Conservation (phyloP, 2,329 filamentous ascomycete species). For the Coniochaeta sp. region DNA sequence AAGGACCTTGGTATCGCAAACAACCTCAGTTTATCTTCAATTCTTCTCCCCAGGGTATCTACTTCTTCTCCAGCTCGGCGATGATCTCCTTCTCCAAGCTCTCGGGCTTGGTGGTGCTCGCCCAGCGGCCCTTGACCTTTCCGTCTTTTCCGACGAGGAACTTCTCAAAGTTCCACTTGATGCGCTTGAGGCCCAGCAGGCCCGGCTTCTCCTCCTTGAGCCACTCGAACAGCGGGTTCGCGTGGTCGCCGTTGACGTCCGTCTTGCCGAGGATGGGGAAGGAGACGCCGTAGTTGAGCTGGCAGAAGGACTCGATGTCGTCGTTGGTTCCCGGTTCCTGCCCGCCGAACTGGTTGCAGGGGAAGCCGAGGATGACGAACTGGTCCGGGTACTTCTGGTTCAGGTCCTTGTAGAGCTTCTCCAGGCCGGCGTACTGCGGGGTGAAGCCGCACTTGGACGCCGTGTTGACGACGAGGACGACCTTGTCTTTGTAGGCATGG, state of each 20-base stretch:
- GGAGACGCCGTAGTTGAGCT: conserved; percentile 85
- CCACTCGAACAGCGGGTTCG: conserved; percentile 75
- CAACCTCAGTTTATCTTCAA: neutral
- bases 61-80: conserved; percentile 59
- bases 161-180: conserved; percentile 99
- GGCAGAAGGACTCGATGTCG: conserved; percentile 78
- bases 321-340: conserved; percentile 85
- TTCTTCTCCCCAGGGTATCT: neutral
- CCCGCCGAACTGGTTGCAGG: conserved; percentile 92
- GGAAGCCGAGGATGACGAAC: conserved; percentile 88
- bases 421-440: conserved; percentile 84
- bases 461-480: conserved; percentile 94
- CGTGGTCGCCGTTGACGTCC: conserved; percentile 83
- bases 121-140: conserved; percentile 78
- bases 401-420: conserved; percentile 79
- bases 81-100: conserved; percentile 67
- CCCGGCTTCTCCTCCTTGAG: conserved; percentile 69
- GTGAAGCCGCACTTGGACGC: conserved; percentile 99
- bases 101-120: conserved; percentile 82
- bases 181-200: conserved; percentile 75
- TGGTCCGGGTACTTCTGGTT: conserved; percentile 62
- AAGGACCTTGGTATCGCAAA: neutral
- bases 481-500: conserved; percentile 74
- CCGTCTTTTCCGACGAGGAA: conserved; percentile 85
- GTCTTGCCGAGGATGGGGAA: conserved; percentile 91